Evolutionary conservation across 371 early-diverging fungal genomes (phyloP), one percentile per base, ranked within the genome.

Genomic region (Lichtheimia ornata): DNA sequence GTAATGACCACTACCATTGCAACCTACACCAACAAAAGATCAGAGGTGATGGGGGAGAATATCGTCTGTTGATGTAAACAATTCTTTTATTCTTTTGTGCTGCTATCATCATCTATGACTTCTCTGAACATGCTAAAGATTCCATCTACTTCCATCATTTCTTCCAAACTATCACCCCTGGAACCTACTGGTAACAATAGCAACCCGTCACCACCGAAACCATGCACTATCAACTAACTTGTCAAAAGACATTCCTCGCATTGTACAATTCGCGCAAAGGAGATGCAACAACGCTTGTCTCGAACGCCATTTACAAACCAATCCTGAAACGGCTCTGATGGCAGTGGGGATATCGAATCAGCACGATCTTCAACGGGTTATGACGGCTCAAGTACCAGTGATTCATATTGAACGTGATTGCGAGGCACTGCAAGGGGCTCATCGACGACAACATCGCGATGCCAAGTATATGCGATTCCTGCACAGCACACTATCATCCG

Each of bases 281-380:
- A 28, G 56, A 22, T 68, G 70, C 64, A 56, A 63, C 15, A 57
- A 62, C 15, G 14, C 42, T 3, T 59, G 62, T 43, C 41, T 74
- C 9, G 43, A 35, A 11, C 24, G 35, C 30, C 62, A 59, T 4
- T 66, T 76, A 64, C 24, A 35, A 20, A 7, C 22, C 0, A 17
- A 64, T 11, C 66, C 63, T 1, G 30, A 52, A 0, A 59, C 45
- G 4, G 72, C 75, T 9, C 15, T 75, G 0, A 27, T 78, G 3
- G 73, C 71, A 6, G 62, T 73, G 9, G 76, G 73, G 15, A 78
- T 78, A 42, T 63, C 75, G 2, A 78, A 78, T 47, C 72, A 68
- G 7, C 69, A 71, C 52, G 72, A 75, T 28, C 42, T 78, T 7
- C 52, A 59, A 18, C 65, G 64, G 7, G 73, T 64, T 7, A 61